Evolutionary conservation across 805 yeast species (phyloP).

Genomic region (Zygoascus biomembranicola): DNA sequence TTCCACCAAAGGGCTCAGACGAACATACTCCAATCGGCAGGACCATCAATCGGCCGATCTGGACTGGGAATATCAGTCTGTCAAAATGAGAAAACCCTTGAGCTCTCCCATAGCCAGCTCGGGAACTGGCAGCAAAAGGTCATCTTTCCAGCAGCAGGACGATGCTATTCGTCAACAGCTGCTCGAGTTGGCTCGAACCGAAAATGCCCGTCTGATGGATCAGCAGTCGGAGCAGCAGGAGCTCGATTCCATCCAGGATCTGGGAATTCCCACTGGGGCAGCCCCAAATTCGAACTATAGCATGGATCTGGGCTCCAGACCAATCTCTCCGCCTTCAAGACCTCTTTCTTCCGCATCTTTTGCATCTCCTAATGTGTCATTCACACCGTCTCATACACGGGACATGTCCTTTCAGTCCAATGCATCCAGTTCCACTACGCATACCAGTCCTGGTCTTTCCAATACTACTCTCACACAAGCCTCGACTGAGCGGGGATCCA

Average conservation of each 20-base stretch:
- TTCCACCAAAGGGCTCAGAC: not conserved
- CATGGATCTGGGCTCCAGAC: not conserved
- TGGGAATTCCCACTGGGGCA: conserved; percentile 1
- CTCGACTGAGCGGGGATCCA: not conserved
- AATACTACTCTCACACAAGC: not conserved
- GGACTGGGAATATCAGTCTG: not conserved
- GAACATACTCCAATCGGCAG: not conserved
- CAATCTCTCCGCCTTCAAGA: not conserved
- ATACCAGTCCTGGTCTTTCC: not conserved
- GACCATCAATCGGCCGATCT: not conserved
- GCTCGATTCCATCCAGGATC: not conserved
- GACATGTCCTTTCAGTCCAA: not conserved
- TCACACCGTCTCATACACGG: not conserved
- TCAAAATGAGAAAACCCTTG: not conserved
- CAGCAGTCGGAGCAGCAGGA: not conserved
- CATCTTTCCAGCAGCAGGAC: conserved; percentile 19
- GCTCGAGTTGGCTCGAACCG: conserved; percentile 22
- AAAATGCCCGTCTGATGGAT: conserved; percentile 18
- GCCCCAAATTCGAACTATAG: not conserved
- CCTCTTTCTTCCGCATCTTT: not conserved
- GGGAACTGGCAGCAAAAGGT: conserved; percentile 3
- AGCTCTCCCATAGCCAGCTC: not conserved
- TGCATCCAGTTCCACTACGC: not conserved
- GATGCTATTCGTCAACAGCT: conserved; percentile 19
- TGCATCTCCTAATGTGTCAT: not conserved